These are phyloP conservation scores for Cyphellophora europaea DNA, from an alignment of 2,329 filamentous ascomycete genomes.

Conservation along the genomic window DNA sequence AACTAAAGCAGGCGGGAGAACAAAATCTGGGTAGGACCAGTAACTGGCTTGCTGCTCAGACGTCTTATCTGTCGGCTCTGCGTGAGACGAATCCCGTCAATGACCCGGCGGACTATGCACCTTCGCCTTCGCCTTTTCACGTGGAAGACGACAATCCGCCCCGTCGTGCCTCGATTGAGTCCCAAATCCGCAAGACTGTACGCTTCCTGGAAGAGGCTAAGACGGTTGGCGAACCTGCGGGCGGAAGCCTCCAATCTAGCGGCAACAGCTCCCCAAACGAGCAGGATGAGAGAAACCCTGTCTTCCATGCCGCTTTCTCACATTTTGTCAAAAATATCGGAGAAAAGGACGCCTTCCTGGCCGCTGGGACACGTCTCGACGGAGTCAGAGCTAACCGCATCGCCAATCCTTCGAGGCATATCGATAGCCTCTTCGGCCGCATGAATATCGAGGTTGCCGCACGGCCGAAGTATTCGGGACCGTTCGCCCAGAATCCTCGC, in stretches of 20 bases:
- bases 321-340: constrained; percentile 59
- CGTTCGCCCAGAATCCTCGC: constrained; percentile 63
- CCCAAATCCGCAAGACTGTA: constrained; percentile 60
- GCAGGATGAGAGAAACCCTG: constrained; percentile 39
- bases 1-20: constrained; percentile 60
- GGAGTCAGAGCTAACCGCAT: constrained; percentile 76
- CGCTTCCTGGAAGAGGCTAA: constrained; percentile 52
- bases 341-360: constrained; percentile 68
- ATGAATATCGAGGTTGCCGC: constrained; percentile 67
- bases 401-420: constrained; percentile 62
- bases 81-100: constrained; percentile 41
- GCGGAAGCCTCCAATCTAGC: constrained; percentile 31
- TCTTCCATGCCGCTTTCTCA: constrained; percentile 83
- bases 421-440: constrained; percentile 74
- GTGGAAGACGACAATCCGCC: constrained; percentile 5
- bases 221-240: constrained; percentile 20
- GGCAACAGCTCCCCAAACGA: constrained; percentile 28
- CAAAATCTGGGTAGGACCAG: constrained; percentile 78
- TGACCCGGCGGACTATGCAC: constrained; percentile 6
- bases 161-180: constrained; percentile 17
- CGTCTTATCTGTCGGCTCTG: constrained; percentile 62
- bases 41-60: constrained; percentile 76
- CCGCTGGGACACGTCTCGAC: constrained; percentile 77
- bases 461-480: constrained; percentile 61
- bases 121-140: constrained; percentile 7